Evolutionary conservation across 1,284 basidiomycete species (phyloP), one percentile per base, ranked within the genome.

Genomic region (Golubevia pallescens): DNA sequence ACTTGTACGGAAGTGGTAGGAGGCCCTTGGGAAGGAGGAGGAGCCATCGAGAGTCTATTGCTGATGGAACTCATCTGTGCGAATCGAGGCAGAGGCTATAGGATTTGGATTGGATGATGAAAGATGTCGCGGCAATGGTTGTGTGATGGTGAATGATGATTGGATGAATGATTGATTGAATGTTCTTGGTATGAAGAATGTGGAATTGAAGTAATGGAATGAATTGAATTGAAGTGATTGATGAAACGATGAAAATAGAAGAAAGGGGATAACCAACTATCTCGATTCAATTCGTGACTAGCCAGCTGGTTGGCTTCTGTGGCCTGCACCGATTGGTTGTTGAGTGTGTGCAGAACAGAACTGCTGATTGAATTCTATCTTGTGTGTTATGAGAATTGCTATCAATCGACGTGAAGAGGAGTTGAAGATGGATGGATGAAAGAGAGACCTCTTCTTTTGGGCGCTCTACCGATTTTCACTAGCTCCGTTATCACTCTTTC

Each of bases 1-100:
- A 68, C 66, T 65, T 68, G 66, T 3, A 68, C 66, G 3, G 66
- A 68, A 8, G 66, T 68, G 0, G 58, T 34, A 60, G 54, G 5
- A 21, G 34, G 24, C 32, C 16, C 19, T 28, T 23, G 38, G 16
- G 42, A 51, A n/a, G 13, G 5, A n/a, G 34, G 38, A 2, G 4
- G 60, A 1, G 16, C 51, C 60, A n/a, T 38, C 10, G 34, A 38
- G 10, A 16, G 7, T 21, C 32, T 32, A 14, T 61, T 61, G 38
- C 51, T 19, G 8, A 51, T 51, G 38, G 51, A 53, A 20, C 60
- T 61, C 21, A 34, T 54, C n/a, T n/a, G n/a, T 21, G 60, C 32
- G 60, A 53, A 51, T 19, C 60, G 60, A 42, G 52, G 38, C 38
- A 16, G 19, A 60, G 58, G 51, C 32, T 42, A n/a, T n/a, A n/a